Base-by-base conservation (phyloP, 371 early-diverging fungal species). In the Capillidium rhysosporum region DNA sequence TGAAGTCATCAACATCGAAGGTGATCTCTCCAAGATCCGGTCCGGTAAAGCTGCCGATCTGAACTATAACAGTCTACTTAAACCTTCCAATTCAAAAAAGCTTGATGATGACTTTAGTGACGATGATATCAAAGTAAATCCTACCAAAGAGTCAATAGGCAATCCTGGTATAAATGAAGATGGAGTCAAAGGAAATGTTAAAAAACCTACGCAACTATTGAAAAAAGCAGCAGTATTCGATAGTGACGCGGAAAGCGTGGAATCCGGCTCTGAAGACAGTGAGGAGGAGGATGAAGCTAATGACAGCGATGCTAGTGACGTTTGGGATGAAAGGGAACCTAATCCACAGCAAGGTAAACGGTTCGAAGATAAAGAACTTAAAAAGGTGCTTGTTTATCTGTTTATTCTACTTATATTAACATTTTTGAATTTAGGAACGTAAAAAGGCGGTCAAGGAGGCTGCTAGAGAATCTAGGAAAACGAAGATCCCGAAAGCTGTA, bases 401-500 rank as follows among this genome's bases (percentile, higher is more conserved):
- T n/a, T n/a, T n/a, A n/a, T n/a, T n/a, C n/a, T n/a, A n/a, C n/a
- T n/a, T n/a, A n/a, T n/a, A n/a, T n/a, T n/a, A n/a, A 34, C 24
- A 25, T 41, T 25, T 21, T 34, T 20, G 45, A 21, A 52, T 18
- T 3, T 59, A 61, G 58, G 76, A 79, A 56, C 79, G 87, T 55
- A 92, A 96, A 60, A 71, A 77, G 51, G 76, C 75, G 23, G 76
- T 77, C 29, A 96, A 92, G 66, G 92, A 91, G 54, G 89, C 78
- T 51, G 85, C 84, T 45, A 76, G 89, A 40, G 91, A 91, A 61
- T 80, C 82, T 60, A 75, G 97, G 63, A 88, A 90, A 63, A 79
- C 73, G 58, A 96, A 96, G 71, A 76, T 92, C 16, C 90, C 90
- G 24, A 96, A 96, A 67, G 76, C 89, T 1, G 92, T 88, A 58